Evolutionary conservation across 106 monocot genomes (phyloP), one percentile per base, ranked within the genome.

Genomic region (Phalaenopsis equestris): DNA sequence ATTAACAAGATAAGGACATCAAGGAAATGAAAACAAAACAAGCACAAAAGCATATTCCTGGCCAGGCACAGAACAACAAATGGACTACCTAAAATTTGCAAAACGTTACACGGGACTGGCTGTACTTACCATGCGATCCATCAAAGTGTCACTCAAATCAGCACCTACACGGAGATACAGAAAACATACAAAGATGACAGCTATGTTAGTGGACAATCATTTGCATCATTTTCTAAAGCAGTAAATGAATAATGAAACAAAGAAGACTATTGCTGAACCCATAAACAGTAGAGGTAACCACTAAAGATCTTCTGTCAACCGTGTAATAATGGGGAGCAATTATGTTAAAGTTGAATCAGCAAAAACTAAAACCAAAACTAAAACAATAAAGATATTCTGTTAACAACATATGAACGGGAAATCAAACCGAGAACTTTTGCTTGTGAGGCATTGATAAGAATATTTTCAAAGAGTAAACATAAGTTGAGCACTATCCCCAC

Each of bases 121-220:
- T 49, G 45, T 17, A 19, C 75, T 86, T 94, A 98, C 97, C 97
- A 98, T 98, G 80, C 97, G 94, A 81, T 98, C 90, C 97, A 98
- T 98, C 86, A 98, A 84, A 76, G 97, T 98, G 75, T 98, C 94
- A 80, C 94, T 98, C 88, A 97, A 82, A 87, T 97, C 97, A 67
- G 94, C 97, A 77, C 94, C 97, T 98, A 89, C 85, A 84, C 68
- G 37, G 88, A 16, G 73, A 86, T 70, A 52, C 52, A 12, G 52
- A 12, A 12, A 52, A 52, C 52, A 52, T 52, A 52, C 12, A 12
- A 52, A 52, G 14, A 12, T 52, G 12, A 52, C 52, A 52, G 12
- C 67, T 36, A 87, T 75, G 18, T 45, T 64, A 23, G 24, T 24
- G 8, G 64, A 42, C 43, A 0, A 74, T 74, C 74, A 15, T 19